phyloP scores from a whole-genome alignment of 2,329 filamentous ascomycete species.

The Trichoderma citrinoviride region DNA sequence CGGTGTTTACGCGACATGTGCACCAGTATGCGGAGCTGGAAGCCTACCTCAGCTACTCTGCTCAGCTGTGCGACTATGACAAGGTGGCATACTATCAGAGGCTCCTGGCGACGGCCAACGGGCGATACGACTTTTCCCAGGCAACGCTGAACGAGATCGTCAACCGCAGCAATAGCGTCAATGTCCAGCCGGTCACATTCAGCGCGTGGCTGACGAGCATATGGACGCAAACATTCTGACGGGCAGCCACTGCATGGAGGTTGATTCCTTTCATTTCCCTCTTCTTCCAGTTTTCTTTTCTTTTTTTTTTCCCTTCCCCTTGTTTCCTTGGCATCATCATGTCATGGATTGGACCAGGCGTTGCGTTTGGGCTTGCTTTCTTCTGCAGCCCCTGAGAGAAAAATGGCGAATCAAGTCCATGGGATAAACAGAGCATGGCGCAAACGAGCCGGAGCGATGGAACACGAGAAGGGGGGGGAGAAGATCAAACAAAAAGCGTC shows the following conservation, averaged over 20 bases:
- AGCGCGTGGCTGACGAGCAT: conserved; percentile 49
- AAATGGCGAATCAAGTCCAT: conserved; percentile 5
- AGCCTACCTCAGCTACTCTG: conserved; percentile 42
- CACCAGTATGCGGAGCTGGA: conserved; percentile 43
- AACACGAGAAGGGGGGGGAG: neutral
- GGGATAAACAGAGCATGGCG: neutral
- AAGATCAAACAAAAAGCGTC: neutral
- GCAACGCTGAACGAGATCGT: conserved; percentile 58
- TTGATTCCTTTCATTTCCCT: neutral
- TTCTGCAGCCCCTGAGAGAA: conserved; percentile 5
- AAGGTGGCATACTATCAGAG: conserved; percentile 57
- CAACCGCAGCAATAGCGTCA: conserved; percentile 35
- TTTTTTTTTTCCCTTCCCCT: neutral
- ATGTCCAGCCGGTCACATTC: conserved; percentile 51
- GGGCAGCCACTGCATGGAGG: neutral
- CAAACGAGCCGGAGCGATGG: conserved; percentile 4
- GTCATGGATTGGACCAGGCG: conserved; percentile 20
- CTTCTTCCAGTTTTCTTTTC: neutral
- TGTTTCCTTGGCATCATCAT: conserved; percentile 1
- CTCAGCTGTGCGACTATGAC: conserved; percentile 47
- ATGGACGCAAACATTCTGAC: conserved; percentile 24
- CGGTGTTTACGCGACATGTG: conserved; percentile 39
- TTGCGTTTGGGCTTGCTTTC: conserved; percentile 16
- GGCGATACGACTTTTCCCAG: conserved; percentile 62
- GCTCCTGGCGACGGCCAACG: conserved; percentile 65